Evolutionary conservation across 176 grass and related monocot genomes (phyloP), one percentile per base, ranked within the genome.

Genomic region (Dactylis glomerata): DNA sequence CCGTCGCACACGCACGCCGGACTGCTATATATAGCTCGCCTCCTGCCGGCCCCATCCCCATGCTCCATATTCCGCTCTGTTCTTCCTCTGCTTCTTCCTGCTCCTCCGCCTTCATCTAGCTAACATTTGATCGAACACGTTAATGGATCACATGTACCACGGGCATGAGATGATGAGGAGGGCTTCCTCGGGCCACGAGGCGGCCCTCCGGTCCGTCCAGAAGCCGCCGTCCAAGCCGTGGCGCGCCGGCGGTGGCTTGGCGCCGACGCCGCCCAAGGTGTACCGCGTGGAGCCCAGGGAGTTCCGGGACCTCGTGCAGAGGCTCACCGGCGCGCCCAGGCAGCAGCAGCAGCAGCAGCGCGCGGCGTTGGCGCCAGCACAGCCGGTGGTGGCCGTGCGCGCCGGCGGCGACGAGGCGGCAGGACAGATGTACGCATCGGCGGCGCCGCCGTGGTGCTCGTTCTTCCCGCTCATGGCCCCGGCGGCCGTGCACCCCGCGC

Each of bases 301-400:
- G 70, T 91, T 91, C 82, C 28, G 82, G 34, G 82, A 88, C 12
- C 86, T 91, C 20, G 90, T 88, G 72, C 90, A 91, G 90, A 76
- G 62, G 82, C 86, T 91, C 72, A 91, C 90, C 22, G 82, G 90
- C 33, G 81, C 51, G 19, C 6, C 51, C 51, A 20, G 6, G n/a
- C 80, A 15, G 5, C 69, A 28, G 9, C 82, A 62, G 6, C 65
- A 1, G 10, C 9, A 5, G 16, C 51, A n/a, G 46, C 58, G 23
- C 62, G 40, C 28, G 16, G 23, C 59, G 24, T 28, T 62, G 19
- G 28, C 13, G 28, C 28, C 28, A 26, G 13, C 36, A 66, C 71
- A 42, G 70, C 67, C 74, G 4, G n/a, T 68, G 4, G n/a, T 68
- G 47, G 1, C 87, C 47, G 61, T 84, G 40, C 82, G 78, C 38